Base-by-base conservation (phyloP, 2,329 filamentous ascomycete species). In the Hypoxylon sp. region DNA sequence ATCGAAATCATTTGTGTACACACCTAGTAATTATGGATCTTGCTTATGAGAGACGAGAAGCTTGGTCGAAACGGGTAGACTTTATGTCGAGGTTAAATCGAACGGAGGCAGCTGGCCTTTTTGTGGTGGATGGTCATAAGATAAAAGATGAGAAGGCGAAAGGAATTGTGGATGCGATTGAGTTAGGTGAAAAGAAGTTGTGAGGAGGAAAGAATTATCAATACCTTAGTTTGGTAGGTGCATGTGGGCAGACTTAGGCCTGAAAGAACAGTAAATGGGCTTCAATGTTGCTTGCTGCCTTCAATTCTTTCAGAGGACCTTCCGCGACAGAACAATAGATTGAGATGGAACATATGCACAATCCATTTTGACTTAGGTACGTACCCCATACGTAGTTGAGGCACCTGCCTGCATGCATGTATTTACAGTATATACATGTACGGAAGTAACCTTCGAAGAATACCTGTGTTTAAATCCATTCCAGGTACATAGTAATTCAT, bases 271-370 rank as follows among this genome's bases (percentile, higher is more conserved):
- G 13, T 14, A 51, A 57, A 47, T 51, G 59, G 39, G 22, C 35
- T 37, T 63, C 22, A 44, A 51, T 39, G 48, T 62, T 62, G 35
- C 42, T 55, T 61, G 5, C 59, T 64, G 50, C 44, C 65, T 31
- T 58, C 26, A 58, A 14, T 9, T 26, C n/a, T 63, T 60, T 39
- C 39, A 35, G 19, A 26, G 42, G 13, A 33, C 14, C 19, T 31
- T 59, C 17, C 19, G 29, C 29, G 19, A 26, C 10, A 10, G 22
- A 50, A 51, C 33, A 26, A 42, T 47, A 33, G 6, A 60, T 31
- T 51, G 24, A 42, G 24, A 60, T 31, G 31, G 46, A 51, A 52
- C n/a, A n/a, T n/a, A 6, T 11, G n/a, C 17, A 11, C 31, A 50
- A 37, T 26, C 11, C 19, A 37, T 24, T 39, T 39, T 46, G 24